These are phyloP conservation scores for Aspergillus olivimuriae DNA, from an alignment of 495 filamentous ascomycete species.

Conservation along the genomic window DNA sequence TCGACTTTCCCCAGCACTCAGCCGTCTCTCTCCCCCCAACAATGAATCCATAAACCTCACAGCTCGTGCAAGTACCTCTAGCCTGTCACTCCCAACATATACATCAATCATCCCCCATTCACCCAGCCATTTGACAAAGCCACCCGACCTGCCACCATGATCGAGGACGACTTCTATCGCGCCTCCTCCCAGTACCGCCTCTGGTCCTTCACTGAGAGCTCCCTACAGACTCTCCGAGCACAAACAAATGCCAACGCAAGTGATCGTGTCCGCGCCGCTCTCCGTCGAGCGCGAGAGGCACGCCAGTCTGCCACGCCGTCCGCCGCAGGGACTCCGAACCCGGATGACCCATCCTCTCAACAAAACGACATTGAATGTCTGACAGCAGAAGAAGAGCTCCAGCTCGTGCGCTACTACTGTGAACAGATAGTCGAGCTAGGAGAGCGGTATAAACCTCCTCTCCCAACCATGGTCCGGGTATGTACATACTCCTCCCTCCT, in stretches of 20 bases:
- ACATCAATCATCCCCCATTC: too few species aligned
- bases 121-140: background rate
- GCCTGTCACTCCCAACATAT: too few species aligned
- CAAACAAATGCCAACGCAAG: constrained; percentile 71
- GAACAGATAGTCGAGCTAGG: constrained; percentile 67
- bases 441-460: constrained; percentile 67
- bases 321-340: constrained; percentile 31
- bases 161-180: constrained; percentile 89
- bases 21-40: background rate
- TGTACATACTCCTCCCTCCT: constrained; percentile 4
- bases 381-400: constrained; percentile 73
- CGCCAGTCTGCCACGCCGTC: constrained; percentile 33
- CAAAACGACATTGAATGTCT: constrained; percentile 61
- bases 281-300: constrained; percentile 42
- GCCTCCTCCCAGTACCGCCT: constrained; percentile 80
- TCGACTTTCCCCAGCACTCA: too few species aligned
- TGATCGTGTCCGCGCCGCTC: constrained; percentile 60
- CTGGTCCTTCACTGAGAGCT: constrained; percentile 84
- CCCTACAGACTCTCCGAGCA: constrained; percentile 60
- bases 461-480: constrained; percentile 75
- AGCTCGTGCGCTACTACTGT: constrained; percentile 74
- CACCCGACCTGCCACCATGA: constrained; percentile 32
- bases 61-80: too few species aligned
- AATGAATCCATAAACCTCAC: background rate
- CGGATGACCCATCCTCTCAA: constrained; percentile 24